Conservation (phyloP, 2,329 filamentous ascomycete species). For the Ophiobolus disseminans region DNA sequence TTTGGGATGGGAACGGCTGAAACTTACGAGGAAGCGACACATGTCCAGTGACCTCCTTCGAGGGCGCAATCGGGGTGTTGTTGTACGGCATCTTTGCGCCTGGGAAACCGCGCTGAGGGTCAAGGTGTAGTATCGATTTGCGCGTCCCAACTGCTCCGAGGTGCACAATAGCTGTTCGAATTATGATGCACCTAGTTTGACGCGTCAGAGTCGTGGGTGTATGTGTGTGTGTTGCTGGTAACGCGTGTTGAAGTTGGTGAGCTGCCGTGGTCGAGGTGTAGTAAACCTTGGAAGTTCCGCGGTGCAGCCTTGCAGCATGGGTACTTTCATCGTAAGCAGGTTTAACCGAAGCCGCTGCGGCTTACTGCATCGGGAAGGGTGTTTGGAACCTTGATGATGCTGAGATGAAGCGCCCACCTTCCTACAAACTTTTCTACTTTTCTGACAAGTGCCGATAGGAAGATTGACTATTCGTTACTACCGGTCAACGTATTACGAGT, state of each 20-base stretch:
- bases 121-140: too few relatives aligned
- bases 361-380: constrained; percentile 1
- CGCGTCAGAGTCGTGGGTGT: too few relatives aligned
- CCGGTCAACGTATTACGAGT: not conserved
- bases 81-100: constrained; percentile 80
- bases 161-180: too few relatives aligned
- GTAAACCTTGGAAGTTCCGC: too few relatives aligned
- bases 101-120: constrained; percentile 3
- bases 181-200: too few relatives aligned
- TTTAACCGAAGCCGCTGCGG: constrained; percentile 8
- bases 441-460: not conserved
- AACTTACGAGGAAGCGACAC: constrained; percentile 82
- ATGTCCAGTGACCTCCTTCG: constrained; percentile 83
- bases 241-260: too few relatives aligned
- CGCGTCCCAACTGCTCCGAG: too few relatives aligned
- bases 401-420: not conserved
- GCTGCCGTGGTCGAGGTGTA: not conserved
- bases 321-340: constrained; percentile 5
- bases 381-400: constrained; percentile 2
- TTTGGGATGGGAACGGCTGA: too few relatives aligned
- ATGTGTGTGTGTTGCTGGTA: too few relatives aligned
- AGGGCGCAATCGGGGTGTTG: constrained; percentile 79
- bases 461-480: too few relatives aligned
- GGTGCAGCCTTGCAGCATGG: not conserved
- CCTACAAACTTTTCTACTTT: not conserved